Percentiles rank a stretch among this genome's conserved stretches.
Evolutionary conservation across 441 rosid species (phyloP).

Genomic region (Aquilaria agallochum): DNA sequence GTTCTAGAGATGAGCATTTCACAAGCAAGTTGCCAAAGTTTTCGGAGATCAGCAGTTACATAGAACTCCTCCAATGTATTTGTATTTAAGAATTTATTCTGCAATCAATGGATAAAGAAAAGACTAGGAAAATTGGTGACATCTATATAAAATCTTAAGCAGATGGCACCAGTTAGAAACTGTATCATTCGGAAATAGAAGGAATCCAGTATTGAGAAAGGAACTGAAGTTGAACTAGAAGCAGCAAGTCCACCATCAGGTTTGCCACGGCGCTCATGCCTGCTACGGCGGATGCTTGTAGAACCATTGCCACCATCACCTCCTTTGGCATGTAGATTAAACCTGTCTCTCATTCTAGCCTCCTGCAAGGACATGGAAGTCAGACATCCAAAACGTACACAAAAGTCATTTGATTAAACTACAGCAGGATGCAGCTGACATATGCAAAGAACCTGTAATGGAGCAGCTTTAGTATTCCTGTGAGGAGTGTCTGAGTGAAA

Average conservation of each 20-base stretch:
- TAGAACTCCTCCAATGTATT: too few species aligned
- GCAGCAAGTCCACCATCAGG: slow-evolving; percentile 56
- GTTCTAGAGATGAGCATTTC: slow-evolving; percentile 14
- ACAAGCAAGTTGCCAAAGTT: not conserved
- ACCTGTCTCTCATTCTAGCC: slow-evolving; percentile 81
- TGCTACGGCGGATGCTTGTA: slow-evolving; percentile 59
- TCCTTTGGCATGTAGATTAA: slow-evolving; percentile 57
- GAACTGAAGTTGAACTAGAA: not conserved
- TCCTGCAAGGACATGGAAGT: slow-evolving; percentile 42
- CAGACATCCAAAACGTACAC: not conserved
- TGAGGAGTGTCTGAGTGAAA: slow-evolving; percentile 43
- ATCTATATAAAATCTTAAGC: too few species aligned
- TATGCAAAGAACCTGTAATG: slow-evolving; percentile 52
- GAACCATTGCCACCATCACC: slow-evolving; percentile 93
- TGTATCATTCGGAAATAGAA: too few species aligned
- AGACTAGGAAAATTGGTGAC: too few species aligned
- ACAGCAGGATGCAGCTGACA: not conserved
- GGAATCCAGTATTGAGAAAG: too few species aligned
- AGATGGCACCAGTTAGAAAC: too few species aligned
- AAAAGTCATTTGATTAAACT: not conserved
- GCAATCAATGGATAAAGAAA: too few species aligned
- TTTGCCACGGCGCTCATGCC: slow-evolving; percentile 58
- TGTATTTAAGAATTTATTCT: too few species aligned
- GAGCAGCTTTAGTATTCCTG: slow-evolving; percentile 55
- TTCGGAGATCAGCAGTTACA: too few species aligned